These are phyloP conservation scores for Penicillium sp. DNA, from an alignment of 2,329 filamentous ascomycete species.

Conservation along the genomic window DNA sequence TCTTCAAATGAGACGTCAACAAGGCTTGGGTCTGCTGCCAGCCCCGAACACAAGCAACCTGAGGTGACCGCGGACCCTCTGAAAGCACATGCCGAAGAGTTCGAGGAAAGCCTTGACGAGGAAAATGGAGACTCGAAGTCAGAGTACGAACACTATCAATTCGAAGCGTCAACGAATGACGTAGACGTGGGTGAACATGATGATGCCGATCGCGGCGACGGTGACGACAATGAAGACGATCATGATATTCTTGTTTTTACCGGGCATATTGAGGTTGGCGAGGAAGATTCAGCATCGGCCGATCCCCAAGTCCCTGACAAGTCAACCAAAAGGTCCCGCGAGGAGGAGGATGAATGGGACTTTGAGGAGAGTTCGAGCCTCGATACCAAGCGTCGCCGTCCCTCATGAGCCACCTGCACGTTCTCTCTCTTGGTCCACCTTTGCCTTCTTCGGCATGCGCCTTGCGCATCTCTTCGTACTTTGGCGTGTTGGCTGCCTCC, in stretches of 20 bases:
- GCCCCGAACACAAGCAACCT: constrained; percentile 26
- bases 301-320: constrained; percentile 18
- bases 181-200: constrained; percentile 21
- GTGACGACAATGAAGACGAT: constrained; percentile 37
- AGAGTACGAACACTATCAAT: constrained; percentile 13
- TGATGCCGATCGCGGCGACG: constrained; percentile 28
- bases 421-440: neutral
- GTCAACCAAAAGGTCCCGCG: constrained; percentile 31
- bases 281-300: constrained; percentile 15
- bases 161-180: constrained; percentile 5
- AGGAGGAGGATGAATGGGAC: constrained; percentile 31
- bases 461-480: neutral
- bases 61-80: constrained; percentile 30
- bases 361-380: constrained; percentile 18
- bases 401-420: constrained; percentile 29
- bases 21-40: constrained; percentile 11
- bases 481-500: neutral
- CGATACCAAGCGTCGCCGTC: constrained; percentile 52
- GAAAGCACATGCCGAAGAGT: constrained; percentile 20
- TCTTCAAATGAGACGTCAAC: constrained; percentile 5
- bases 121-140: constrained; percentile 14
- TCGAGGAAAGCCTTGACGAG: constrained; percentile 7
- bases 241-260: constrained; percentile 30
- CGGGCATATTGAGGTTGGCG: constrained; percentile 17
- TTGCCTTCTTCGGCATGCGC: neutral